phyloP scores from a whole-genome alignment of 805 yeast species.

The Torulaspora maleeae region DNA sequence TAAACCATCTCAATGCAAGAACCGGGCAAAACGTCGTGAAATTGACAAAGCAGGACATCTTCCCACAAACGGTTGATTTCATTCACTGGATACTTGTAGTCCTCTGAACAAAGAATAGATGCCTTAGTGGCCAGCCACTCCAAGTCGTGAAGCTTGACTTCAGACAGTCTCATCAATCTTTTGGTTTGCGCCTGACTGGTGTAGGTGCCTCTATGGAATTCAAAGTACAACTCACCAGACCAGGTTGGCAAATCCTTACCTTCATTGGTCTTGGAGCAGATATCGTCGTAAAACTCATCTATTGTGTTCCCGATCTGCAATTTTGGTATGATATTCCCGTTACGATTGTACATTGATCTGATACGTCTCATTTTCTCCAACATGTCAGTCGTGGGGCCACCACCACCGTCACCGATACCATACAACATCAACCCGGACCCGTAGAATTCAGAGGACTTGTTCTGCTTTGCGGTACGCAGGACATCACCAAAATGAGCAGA shows the following conservation, averaged over 20 bases:
- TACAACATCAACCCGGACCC: conserved; percentile 77
- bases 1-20: conserved; percentile 93
- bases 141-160: conserved; percentile 74
- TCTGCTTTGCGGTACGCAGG: conserved; percentile 68
- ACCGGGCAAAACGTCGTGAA: conserved; percentile 98
- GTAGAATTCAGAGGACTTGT: conserved; percentile 75
- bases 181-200: conserved; percentile 90
- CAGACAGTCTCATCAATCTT: conserved; percentile 70
- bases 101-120: conserved; percentile 44
- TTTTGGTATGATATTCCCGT: conserved; percentile 68
- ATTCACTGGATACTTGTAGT: conserved; percentile 66
- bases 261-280: conserved; percentile 55
- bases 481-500: conserved; percentile 92
- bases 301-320: conserved; percentile 69
- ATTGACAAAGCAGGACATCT: conserved; percentile 82
- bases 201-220: conserved; percentile 95
- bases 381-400: conserved; percentile 95
- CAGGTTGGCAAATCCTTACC: conserved; percentile 76
- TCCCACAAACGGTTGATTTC: conserved; percentile 78
- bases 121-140: conserved; percentile 79
- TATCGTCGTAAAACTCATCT: conserved; percentile 70
- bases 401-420: conserved; percentile 98
- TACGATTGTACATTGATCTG: conserved; percentile 78
- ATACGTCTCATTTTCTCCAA: conserved; percentile 86
- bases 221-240: conserved; percentile 91